Conservation (phyloP, 129 eudicot species). For the Flaveria robusta region DNA sequence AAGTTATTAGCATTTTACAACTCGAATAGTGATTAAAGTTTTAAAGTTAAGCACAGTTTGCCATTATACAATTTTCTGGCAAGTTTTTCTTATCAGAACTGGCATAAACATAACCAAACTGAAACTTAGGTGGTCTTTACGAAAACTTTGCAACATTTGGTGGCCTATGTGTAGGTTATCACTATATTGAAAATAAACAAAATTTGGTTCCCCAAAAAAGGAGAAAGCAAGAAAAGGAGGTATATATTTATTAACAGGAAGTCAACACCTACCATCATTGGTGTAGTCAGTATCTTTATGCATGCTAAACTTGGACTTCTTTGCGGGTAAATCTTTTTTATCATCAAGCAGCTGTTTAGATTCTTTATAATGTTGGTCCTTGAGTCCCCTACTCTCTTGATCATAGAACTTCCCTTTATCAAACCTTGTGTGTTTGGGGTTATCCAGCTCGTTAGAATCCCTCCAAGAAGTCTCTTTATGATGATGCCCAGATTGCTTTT, state of each 20-base stretch:
- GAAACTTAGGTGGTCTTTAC: too few species aligned
- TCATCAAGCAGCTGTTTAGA: constrained; percentile 47
- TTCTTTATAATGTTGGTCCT: constrained; percentile 44
- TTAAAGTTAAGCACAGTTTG: too few species aligned
- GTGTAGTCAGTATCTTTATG: constrained; percentile 36
- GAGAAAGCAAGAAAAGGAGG: too few species aligned
- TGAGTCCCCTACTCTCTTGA: constrained; percentile 38
- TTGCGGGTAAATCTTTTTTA: constrained; percentile 35
- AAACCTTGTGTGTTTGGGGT: constrained; percentile 42
- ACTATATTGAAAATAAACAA: neutral
- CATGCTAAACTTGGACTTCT: constrained; percentile 58
- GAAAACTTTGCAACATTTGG: too few species aligned
- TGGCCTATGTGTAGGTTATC: too few species aligned
- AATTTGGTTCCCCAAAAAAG: too few species aligned
- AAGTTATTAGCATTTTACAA: too few species aligned
- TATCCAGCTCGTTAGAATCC: constrained; percentile 47
- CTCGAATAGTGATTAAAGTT: too few species aligned
- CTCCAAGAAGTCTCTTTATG: constrained; percentile 53
- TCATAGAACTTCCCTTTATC: constrained; percentile 54
- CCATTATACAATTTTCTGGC: too few species aligned
- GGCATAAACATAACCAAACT: too few species aligned
- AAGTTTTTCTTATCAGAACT: too few species aligned
- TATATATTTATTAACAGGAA: too few species aligned
- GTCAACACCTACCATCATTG: constrained; percentile 6
- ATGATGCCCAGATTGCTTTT: constrained; percentile 46